Evolutionary conservation across 164 flowering plant species (phyloP), one percentile per base, ranked within the genome.

Genomic region (Vitis rotundifolia): DNA sequence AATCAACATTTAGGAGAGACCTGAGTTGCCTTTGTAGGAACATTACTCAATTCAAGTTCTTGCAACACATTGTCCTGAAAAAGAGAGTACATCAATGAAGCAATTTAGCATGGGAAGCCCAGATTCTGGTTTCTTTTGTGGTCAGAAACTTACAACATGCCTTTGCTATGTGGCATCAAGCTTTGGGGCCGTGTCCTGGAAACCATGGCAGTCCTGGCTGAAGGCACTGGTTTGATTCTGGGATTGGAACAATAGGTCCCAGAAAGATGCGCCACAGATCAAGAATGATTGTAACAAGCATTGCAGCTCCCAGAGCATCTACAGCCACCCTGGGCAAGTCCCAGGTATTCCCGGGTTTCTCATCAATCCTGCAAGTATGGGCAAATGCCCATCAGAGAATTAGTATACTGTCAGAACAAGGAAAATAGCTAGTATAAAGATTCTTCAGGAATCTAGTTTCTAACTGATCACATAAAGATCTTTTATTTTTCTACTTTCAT

Each of bases 301-400:
- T 94, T 22, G 96, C 97, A 67, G 98, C 98, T 26, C 95, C 98
- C 63, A 94, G 79, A 1, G 97, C 87, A 85, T 92, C 97, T 58
- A 95, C 75, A 29, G 97, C 97, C 68, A 93, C 99, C 71, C 98
- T 82, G 0, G 90, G 82, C 16, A 95, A 75, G 75, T 91, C 93
- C 99, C 99, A 93, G 11, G 56, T 65, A 66, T 86, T 84, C 8
- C 88, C 84, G 10, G 86, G 85, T 73, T 89, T 88, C 88, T 93
- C 99, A 73, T 90, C 98, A 63, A 95, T 84, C 85, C 98, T 93
- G 88, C 61, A 28, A 18, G 73, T n/a, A 18, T 26, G 4, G 13
- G 28, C 37, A 63, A 73, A 55, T 5, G 9, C 14, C 9, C 11
- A 28, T 7, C 31, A 47, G 22, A 51, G 50, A 62, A 16, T 37